Base-by-base conservation (phyloP, 257 asterid species). In the Rehmannia glutinosa region DNA sequence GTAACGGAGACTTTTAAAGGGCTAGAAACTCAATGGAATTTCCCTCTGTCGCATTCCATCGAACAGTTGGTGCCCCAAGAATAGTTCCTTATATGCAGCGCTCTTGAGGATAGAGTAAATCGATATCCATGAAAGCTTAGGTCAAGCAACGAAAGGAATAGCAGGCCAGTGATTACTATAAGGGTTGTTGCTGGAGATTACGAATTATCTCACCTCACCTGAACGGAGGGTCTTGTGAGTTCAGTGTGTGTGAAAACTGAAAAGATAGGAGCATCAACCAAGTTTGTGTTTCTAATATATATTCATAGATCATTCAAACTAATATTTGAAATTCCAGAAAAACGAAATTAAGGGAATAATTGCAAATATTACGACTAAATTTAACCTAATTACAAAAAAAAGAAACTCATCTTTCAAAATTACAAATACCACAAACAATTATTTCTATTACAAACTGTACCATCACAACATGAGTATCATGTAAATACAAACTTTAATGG, bases 1-100 rank as follows among this genome's bases (percentile, higher is more conserved):
- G 8, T 58, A 36, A 12, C 27, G 11, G 21, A 16, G 2, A 38
- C 5, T 51, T 49, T 5, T 28, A 8, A 23, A 68, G 30, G 30
- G 43, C 66, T 20, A 33, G 47, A 52, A 25, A 49, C 9, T 55
- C 21, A 5, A 23, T 4, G 15, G 6, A 36, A 72, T 28, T 56
- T 54, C 62, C 57, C 77, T 53, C 3, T 45, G 64, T 28, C 71
- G 19, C 81, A 82, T 60, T 74, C 15, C 64, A 53, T 67, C 85
- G 47, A 82, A 77, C 81, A 69, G 57, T 6, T 69, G 68, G 75
- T 65, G 75, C 7, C 42, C 80, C 36, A 52, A 5, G 2, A 15
- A 16, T 11, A 53, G 41, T 39, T 49, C 20, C 49, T 61, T 2
- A 35, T 4, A 8, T 25, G 6, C 60, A 8, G 3, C 8, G 0